Evolutionary conservation across 1,284 basidiomycete genomes (phyloP).

Genomic region (Moniliella sp.): DNA sequence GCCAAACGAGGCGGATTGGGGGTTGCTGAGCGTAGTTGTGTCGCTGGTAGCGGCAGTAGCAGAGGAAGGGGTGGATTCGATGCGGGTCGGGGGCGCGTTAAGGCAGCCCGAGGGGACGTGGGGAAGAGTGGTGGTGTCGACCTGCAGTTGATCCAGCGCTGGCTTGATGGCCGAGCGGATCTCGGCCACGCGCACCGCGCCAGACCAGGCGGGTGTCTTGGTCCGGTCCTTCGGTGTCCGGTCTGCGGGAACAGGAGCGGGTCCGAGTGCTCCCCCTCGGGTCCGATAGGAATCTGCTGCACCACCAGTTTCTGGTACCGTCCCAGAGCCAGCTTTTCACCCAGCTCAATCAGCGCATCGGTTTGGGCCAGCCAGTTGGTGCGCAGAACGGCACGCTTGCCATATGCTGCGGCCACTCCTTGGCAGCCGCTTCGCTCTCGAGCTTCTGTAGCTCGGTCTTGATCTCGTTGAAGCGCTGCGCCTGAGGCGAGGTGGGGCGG

Average conservation of each 20-base stretch:
- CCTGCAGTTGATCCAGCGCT: constrained; percentile 9
- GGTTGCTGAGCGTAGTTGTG: constrained; percentile 5
- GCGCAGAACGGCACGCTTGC: constrained; percentile 13
- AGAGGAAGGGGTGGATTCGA: background rate
- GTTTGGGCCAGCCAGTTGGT: constrained; percentile 14
- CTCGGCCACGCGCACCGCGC: constrained; percentile 11
- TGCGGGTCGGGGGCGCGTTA: background rate
- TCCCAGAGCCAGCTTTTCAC: constrained; percentile 19
- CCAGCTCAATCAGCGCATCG: constrained; percentile 20
- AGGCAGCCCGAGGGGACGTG: constrained; percentile 3
- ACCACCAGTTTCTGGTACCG: constrained; percentile 20
- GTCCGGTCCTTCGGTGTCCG: constrained; percentile 5
- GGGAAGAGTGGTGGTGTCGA: constrained; percentile 6
- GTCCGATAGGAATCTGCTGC: constrained; percentile 7
- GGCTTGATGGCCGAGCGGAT: constrained; percentile 14
- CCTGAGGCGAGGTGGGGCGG: constrained; percentile 7
- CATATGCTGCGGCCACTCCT: too few species aligned
- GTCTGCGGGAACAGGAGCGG: constrained; percentile 9
- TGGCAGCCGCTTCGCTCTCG: constrained; percentile 15
- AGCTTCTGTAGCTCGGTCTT: constrained; percentile 10
- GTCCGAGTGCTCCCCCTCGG: too few species aligned
- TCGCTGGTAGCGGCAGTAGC: background rate
- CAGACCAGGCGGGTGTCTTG: constrained; percentile 11
- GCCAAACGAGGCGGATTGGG: constrained; percentile 9
- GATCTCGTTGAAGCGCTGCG: constrained; percentile 5